Evolutionary conservation across 768 basidiomycete genomes (phyloP).

Genomic region (Serendipita sp.): DNA sequence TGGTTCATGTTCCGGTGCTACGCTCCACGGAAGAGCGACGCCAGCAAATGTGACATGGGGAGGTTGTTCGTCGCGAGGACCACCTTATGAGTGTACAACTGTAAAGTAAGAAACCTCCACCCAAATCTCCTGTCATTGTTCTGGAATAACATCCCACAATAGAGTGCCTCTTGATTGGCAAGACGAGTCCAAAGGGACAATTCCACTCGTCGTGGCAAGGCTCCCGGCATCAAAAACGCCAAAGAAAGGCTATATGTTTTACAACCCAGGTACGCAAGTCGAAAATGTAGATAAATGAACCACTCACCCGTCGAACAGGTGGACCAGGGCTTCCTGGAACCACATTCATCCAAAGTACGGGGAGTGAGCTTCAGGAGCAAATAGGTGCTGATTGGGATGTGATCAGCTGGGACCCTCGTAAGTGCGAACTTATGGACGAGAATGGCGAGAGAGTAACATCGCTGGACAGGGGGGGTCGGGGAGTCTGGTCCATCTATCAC

Average conservation of each 20-base stretch:
- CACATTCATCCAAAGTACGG: neutral
- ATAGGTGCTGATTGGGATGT: neutral
- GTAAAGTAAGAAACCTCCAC: too few species aligned
- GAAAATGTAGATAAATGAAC: too few species aligned
- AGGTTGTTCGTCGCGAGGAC: too few species aligned
- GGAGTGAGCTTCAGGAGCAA: neutral
- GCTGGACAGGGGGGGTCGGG: neutral
- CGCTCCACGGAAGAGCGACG: too few species aligned
- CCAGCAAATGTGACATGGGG: too few species aligned
- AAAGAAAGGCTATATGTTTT: slow-evolving; percentile 2
- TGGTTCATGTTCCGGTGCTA: too few species aligned
- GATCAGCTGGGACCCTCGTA: neutral
- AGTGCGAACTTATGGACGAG: neutral
- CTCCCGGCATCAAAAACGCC: neutral
- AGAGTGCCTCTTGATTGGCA: neutral
- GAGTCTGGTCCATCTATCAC: neutral
- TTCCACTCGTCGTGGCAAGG: neutral
- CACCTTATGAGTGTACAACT: too few species aligned
- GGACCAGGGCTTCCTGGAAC: neutral
- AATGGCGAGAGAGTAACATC: neutral
- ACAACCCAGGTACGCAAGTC: neutral
- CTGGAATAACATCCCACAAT: neutral
- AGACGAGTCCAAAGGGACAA: neutral
- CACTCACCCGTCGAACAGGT: neutral
- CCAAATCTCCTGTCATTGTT: too few species aligned